Evolutionary conservation across 2,329 filamentous ascomycete species (phyloP).

Genomic region (Penicillium sp.): DNA sequence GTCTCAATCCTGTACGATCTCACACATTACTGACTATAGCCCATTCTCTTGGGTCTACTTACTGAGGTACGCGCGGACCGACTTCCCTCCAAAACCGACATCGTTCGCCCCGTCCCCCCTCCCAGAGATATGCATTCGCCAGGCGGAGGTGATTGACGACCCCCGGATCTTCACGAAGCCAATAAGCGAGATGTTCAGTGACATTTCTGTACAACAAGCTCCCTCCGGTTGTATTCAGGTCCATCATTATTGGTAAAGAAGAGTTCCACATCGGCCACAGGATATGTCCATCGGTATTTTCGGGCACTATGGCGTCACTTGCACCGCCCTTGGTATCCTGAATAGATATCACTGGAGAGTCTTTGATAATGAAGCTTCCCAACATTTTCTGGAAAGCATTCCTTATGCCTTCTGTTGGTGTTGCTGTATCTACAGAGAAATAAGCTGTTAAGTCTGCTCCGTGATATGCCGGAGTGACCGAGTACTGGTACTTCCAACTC

Average conservation of each 20-base stretch:
- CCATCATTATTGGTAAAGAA: slow-evolving; percentile 41
- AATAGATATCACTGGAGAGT: slow-evolving; percentile 33
- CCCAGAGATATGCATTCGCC: slow-evolving; percentile 49
- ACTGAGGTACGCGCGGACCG: slow-evolving; percentile 7
- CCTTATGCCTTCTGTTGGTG: slow-evolving; percentile 30
- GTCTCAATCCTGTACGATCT: not conserved
- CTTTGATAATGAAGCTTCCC: slow-evolving; percentile 49
- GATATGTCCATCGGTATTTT: slow-evolving; percentile 22
- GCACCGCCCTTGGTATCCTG: slow-evolving; percentile 17
- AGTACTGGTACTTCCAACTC: slow-evolving; percentile 55
- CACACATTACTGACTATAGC: not conserved
- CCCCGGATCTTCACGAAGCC: slow-evolving; percentile 27
- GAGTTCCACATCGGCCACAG: slow-evolving; percentile 39
- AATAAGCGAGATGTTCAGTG: slow-evolving; percentile 26
- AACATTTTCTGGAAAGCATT: slow-evolving; percentile 46
- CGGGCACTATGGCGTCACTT: slow-evolving; percentile 21
- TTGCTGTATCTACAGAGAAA: slow-evolving; percentile 18
- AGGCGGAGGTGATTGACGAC: slow-evolving; percentile 44
- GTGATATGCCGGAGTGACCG: slow-evolving; percentile 68
- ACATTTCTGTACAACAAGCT: slow-evolving; percentile 13
- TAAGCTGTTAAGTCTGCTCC: slow-evolving; percentile 59
- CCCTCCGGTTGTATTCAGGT: slow-evolving; percentile 51
- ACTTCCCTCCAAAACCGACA: slow-evolving; percentile 48
- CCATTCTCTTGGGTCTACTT: not conserved
- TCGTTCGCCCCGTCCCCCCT: slow-evolving; percentile 47